Conservation (phyloP, 1,284 basidiomycete species). For the Rhodotorula sp. region DNA sequence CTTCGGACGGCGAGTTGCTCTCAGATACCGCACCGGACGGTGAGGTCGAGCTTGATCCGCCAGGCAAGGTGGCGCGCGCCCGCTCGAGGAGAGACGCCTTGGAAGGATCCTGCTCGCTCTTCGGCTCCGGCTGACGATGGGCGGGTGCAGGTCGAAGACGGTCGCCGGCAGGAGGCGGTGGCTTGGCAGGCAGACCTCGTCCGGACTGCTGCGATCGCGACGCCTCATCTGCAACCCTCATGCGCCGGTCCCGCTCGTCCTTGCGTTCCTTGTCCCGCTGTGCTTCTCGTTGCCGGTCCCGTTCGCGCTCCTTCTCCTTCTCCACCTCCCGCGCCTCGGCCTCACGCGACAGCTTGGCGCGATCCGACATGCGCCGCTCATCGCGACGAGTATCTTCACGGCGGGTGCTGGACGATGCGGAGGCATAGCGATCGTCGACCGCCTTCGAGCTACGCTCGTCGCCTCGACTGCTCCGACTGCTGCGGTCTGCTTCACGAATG, state of each 20-base stretch:
- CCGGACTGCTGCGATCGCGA: slow-evolving; percentile 3
- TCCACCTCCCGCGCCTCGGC: slow-evolving; percentile 19
- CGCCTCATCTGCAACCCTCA: slow-evolving; percentile 31
- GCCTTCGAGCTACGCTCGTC: slow-evolving; percentile 9
- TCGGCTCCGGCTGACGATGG: background rate
- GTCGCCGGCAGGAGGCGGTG: slow-evolving; percentile 5
- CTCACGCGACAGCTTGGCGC: slow-evolving; percentile 3
- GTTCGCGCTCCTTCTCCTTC: slow-evolving; percentile 33
- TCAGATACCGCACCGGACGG: background rate
- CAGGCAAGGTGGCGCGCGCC: background rate
- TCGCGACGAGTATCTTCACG: slow-evolving; percentile 5
- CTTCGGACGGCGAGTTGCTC: background rate
- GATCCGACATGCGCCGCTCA: slow-evolving; percentile 2
- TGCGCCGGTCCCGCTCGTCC: slow-evolving; percentile 45
- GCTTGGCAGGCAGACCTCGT: slow-evolving; percentile 9
- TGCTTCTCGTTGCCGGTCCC: slow-evolving; percentile 34
- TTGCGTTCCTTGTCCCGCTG: slow-evolving; percentile 55
- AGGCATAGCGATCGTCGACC: background rate
- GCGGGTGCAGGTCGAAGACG: slow-evolving; percentile 27
- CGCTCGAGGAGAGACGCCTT: background rate
- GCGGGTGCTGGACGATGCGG: background rate
- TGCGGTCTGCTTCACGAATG: no score
- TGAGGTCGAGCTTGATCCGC: background rate
- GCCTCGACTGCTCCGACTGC: slow-evolving; percentile 25
- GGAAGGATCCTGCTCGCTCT: background rate